phyloP scores from a whole-genome alignment of 2,329 filamentous ascomycete genomes.

The Beauveria asiatica region DNA sequence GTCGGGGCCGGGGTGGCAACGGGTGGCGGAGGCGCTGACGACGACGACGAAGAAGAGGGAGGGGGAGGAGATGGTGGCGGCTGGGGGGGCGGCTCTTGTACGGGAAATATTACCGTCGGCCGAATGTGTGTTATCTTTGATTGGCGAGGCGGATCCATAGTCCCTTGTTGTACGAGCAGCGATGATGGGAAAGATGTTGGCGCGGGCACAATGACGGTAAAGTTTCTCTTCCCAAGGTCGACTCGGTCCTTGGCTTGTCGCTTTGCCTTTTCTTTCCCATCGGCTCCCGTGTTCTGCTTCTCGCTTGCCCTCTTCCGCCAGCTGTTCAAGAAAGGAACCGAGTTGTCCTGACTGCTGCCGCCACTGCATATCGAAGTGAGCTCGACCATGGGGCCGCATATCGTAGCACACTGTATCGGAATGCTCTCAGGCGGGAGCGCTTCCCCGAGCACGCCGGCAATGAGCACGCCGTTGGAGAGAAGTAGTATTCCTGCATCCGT shows the following conservation, averaged over 20 bases:
- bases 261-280: background rate
- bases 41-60: background rate
- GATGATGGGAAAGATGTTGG: slow-evolving; percentile 23
- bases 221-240: slow-evolving; percentile 16
- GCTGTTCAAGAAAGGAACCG: background rate
- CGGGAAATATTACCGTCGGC: background rate
- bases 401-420: slow-evolving; percentile 30
- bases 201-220: slow-evolving; percentile 23
- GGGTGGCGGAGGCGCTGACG: background rate
- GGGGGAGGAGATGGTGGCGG: background rate
- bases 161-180: background rate
- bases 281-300: background rate
- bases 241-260: background rate
- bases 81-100: background rate
- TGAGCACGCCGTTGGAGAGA: slow-evolving; percentile 20
- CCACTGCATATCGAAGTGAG: slow-evolving; percentile 28
- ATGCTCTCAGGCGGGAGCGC: slow-evolving; percentile 28
- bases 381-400: slow-evolving; percentile 36
- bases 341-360: background rate
- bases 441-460: slow-evolving; percentile 20
- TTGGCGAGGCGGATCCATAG: background rate
- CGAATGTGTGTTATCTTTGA: background rate
- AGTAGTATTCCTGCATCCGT: slow-evolving; percentile 18
- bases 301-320: background rate
- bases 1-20: background rate